Base-by-base conservation (phyloP, 2,329 filamentous ascomycete genomes). In the Paraconiothyrium brasiliense region DNA sequence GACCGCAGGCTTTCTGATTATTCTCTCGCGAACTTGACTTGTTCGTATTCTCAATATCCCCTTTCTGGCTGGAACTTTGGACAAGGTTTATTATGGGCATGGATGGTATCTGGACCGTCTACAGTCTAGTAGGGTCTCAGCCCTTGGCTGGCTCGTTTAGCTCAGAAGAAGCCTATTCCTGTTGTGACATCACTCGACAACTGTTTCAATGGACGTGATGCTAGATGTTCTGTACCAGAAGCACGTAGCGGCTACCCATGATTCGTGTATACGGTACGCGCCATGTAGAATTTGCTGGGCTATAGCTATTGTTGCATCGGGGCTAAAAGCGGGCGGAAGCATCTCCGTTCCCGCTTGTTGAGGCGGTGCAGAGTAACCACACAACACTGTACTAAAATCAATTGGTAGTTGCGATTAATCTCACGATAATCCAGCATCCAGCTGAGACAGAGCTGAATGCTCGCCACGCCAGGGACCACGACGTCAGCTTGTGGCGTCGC, bases 1-100 rank as follows among this genome's bases (percentile, higher is more conserved):
- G 76, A 9, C 68, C 70, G 22, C 72, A 71, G 43, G 71, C 67
- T 20, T 76, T 75, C 61, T 77, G 58, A 68, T 49, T 57, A 35
- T 57, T 37, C 34, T 22, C 47, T 55, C 10, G 39, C 13, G 34
- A 11, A 43, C 24, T 9, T 39, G 20, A 48, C 54, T 46, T 30
- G 27, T 30, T 30, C 27, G 46, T 35, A 43, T 64, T 62, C 60
- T 52, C 51, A 60, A 63, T 64, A 64, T 69, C 59, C 57, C 58
- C 41, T 59, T 59, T 55, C 51, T 59, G 57, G 44, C 49, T 61
- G 59, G 43, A 46, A 39, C 20, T 16, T 56, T 61, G n/a, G 46
- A 49, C 58, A 64, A 62, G 57, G 58, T 35, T 60, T 52, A 49
- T n/a, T 41, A 34, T 34, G 51, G 44, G 30, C 24, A 44, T 47